Percentiles rank a stretch among this genome's conserved stretches.
Conservation (phyloP, 805 yeast species). For the Dipodascus geniculatus region DNA sequence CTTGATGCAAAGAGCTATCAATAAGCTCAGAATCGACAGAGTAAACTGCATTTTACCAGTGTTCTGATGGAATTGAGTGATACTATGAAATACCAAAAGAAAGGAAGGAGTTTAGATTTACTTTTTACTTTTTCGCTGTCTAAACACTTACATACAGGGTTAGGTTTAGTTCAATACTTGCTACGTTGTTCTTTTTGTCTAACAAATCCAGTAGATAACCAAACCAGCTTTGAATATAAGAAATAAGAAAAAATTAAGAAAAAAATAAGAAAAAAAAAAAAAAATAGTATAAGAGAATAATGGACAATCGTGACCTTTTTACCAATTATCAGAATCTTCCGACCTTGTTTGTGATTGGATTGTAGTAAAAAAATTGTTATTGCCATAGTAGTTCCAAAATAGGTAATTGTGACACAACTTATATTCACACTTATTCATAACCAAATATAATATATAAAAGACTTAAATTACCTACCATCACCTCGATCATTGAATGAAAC, state of each 20-base stretch:
- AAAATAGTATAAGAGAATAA: no score
- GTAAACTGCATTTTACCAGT: background rate
- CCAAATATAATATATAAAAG: background rate
- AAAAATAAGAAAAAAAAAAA: no score
- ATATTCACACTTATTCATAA: no score
- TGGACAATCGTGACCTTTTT: no score
- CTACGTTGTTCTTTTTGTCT: background rate
- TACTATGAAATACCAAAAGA: background rate
- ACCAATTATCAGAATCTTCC: no score
- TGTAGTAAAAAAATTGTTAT: no score
- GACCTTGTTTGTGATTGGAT: no score
- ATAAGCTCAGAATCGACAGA: background rate
- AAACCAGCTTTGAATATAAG: background rate
- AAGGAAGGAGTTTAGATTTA: background rate
- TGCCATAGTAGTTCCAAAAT: no score
- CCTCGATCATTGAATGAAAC: no score
- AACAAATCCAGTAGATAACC: background rate
- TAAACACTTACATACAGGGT: background rate
- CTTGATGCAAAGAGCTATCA: conserved; percentile 3
- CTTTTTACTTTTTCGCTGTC: background rate
- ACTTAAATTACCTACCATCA: no score
- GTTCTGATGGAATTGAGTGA: background rate
- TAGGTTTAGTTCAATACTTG: background rate
- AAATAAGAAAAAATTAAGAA: no score
- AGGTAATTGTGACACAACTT: no score